Base-by-base conservation (phyloP, 495 filamentous ascomycete genomes). In the Hyaloscypha bicolor region DNA sequence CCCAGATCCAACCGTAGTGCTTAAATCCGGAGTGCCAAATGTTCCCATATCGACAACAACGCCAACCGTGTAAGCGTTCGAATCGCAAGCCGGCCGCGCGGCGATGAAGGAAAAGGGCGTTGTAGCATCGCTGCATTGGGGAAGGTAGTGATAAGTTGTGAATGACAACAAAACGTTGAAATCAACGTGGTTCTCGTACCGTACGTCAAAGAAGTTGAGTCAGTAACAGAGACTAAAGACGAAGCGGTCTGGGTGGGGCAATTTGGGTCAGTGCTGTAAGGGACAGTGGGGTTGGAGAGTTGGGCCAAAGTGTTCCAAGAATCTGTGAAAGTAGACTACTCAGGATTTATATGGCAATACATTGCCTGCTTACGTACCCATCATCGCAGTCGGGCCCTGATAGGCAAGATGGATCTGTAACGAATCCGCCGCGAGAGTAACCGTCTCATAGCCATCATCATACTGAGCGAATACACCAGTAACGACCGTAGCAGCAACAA, bases 11-110 rank as follows among this genome's bases (percentile, higher is more conserved):
- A 64, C 67, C 29, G 60, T 59, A 9, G 74, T 76, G 33, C 64
- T 72, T 39, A 80, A 63, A 48, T 77, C 78, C 16, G 71, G 59
- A 6, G 69, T 35, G 30, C 78, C 77, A 66, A 80, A 74, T 21
- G 76, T 83, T 5, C 84, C 84, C 51, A 86, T 74, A 59, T 86
- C 84, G 22, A 83, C 81, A 4, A 84, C 79, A 0, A 84, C 80
- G 57, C 79, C 79, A 31, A 82, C 73, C 33, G 69, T 81, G 74
- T 81, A 86, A 0, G 83, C 77, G 0, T 79, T 83, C 35, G 68
- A 68, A 67, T 85, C 82, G 11, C 84, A 82, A 9, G 81, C 70
- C 21, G 21, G 31, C 4, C 73, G 66, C 11, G 63, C 52, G 3
- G 78, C 78, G 21, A 51, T 75, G 64, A 80, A 76, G 21, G 56